Base-by-base conservation (phyloP, 2,329 filamentous ascomycete genomes). In the Blumeria hordei region DNA sequence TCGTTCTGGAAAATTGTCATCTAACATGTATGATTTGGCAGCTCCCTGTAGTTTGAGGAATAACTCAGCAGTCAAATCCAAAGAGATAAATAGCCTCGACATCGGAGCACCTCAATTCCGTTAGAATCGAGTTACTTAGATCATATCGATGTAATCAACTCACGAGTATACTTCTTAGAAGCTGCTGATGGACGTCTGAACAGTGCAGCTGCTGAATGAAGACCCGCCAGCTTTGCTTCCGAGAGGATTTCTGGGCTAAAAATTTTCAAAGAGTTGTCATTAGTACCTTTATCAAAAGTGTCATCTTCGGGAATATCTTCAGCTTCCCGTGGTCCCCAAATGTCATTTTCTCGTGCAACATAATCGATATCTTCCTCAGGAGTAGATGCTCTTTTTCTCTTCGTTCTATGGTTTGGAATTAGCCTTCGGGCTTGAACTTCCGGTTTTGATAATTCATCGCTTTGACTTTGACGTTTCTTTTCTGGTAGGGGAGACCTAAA, bases 21-120 rank as follows among this genome's bases (percentile, higher is more conserved):
- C 63, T 33, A 66, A 56, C 64, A 66, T 66, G 49, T 61, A 66
- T 3, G 49, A 21, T 56, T 66, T 66, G n/a, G 63, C 64, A 28
- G 59, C 62, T 44, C 59, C 59, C 58, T 65, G 63, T n/a, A 66
- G 56, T 12, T 58, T 55, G 12, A 64, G 55, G 52, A 64, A 66
- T 36, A 59, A 56, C 54, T 64, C 61, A 3, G 62, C 57, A 28
- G 56, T 57, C 9, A 66, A 34, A 35, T 64, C 60, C 21, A 66
- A 57, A 12, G 60, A 62, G 9, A 57, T 58, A 47, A 62, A 64
- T 3, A 65, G 36, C 39, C 62, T 63, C 12, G 62, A 59, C 61
- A 66, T 65, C 9, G 61, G 60, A 4, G 61, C 60, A 43, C 64
- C 62, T 65, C 11, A 43, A 43, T 43, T 7, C 35, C 32, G 35